Conservation (phyloP, 176 grass and related monocot species). For the Panicum miliaceum region DNA sequence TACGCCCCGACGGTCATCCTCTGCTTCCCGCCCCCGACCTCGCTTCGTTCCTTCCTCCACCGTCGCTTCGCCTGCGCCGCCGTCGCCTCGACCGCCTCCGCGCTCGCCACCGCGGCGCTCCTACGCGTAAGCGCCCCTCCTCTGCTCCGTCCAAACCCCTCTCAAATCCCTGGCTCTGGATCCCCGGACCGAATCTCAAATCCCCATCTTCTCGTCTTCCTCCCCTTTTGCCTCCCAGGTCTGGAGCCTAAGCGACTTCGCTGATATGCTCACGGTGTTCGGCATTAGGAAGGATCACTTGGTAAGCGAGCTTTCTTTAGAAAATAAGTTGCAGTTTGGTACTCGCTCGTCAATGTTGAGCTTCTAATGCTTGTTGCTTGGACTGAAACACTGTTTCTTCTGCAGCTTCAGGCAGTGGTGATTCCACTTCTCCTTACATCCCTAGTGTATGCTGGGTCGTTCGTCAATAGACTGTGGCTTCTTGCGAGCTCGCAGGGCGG, state of each 20-base stretch:
- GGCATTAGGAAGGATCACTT: conserved; percentile 69
- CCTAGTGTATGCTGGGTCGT: conserved; percentile 69
- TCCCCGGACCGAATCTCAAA: conserved; percentile 19
- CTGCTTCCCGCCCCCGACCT: conserved; percentile 57
- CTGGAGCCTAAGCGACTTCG: conserved; percentile 35
- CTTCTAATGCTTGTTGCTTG: conserved; percentile 31
- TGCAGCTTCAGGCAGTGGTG: conserved; percentile 66
- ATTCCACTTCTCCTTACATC: conserved; percentile 83
- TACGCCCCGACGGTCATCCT: conserved; percentile 64
- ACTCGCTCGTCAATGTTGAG: neutral
- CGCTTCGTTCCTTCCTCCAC: conserved; percentile 57
- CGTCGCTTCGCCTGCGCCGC: conserved; percentile 68
- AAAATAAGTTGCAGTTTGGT: conserved; percentile 5
- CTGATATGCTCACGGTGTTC: conserved; percentile 58
- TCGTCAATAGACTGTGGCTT: conserved; percentile 50
- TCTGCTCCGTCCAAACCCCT: neutral
- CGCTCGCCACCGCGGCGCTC: conserved; percentile 43
- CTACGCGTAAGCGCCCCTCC: conserved; percentile 50
- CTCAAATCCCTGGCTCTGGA: neutral
- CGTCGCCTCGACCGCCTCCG: conserved; percentile 62
- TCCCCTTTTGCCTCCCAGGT: conserved; percentile 13
- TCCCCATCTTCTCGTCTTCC: neutral
- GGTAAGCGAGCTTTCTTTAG: conserved; percentile 43
- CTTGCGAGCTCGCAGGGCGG: conserved; percentile 18
- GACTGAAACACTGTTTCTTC: conserved; percentile 44